A percentile compares a stretch with the other conserved stretches of the same genome.
Evolutionary conservation across 1,284 basidiomycete genomes (phyloP).

Genomic region (Pascua sp.): DNA sequence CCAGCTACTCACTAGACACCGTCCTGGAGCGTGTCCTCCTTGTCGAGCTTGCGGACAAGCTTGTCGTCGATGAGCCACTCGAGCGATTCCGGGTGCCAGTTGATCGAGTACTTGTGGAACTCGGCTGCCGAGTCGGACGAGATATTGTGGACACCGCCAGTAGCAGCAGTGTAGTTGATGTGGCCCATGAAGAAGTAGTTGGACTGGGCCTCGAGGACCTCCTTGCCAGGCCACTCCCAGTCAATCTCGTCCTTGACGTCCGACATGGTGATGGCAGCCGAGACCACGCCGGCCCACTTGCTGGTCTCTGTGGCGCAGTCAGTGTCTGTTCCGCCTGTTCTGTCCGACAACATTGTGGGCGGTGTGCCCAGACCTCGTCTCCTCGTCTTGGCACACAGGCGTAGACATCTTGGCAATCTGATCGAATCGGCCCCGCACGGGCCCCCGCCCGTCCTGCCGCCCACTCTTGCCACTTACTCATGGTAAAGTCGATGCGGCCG

Average conservation of each 20-base stretch:
- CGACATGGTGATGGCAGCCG: conserved; percentile 80
- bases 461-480: conserved; percentile 45
- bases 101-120: conserved; percentile 75
- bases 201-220: conserved; percentile 64
- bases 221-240: conserved; percentile 60
- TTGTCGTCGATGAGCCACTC: conserved; percentile 68
- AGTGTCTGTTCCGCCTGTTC: too few species aligned
- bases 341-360: not conserved
- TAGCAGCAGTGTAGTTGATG: conserved; percentile 52
- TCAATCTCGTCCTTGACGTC: conserved; percentile 79
- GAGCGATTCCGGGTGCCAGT: conserved; percentile 69
- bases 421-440: too few species aligned
- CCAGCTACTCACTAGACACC: conserved; percentile 38
- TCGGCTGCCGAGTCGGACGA: conserved; percentile 60
- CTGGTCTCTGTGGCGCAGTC: conserved; percentile 38
- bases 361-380: not conserved
- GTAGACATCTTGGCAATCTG: too few species aligned
- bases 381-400: not conserved
- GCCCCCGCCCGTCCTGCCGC: not conserved
- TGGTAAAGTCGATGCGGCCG: conserved; percentile 65
- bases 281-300: conserved; percentile 67
- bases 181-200: conserved; percentile 66
- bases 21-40: conserved; percentile 57
- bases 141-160: conserved; percentile 49
- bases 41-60: conserved; percentile 63